phyloP scores from a whole-genome alignment of 2,329 filamentous ascomycete species.

The Pestalotiopsis sp. region DNA sequence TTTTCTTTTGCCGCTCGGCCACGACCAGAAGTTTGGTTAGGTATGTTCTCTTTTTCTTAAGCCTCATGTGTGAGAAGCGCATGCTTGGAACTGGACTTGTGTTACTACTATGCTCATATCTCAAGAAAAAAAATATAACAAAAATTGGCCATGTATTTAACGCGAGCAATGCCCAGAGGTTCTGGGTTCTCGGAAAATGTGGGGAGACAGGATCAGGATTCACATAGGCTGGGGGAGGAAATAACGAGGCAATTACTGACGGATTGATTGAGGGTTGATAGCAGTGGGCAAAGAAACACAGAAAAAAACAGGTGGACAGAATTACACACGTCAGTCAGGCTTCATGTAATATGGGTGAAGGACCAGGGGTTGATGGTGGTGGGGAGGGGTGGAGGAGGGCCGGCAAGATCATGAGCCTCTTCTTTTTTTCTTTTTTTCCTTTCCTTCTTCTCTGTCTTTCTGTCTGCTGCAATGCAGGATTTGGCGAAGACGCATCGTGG shows the following conservation, averaged over 20 bases:
- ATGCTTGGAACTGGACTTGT: neutral
- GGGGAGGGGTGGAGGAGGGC: neutral
- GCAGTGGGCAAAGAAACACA: neutral
- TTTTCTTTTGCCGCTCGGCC: neutral
- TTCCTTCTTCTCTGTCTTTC: neutral
- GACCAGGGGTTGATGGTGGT: neutral
- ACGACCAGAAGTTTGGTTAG: neutral
- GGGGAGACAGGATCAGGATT: neutral
- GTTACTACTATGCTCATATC: neutral
- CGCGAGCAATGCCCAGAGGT: neutral
- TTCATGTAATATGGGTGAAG: neutral
- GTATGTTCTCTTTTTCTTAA: neutral
- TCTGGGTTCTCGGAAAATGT: neutral
- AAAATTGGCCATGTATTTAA: neutral
- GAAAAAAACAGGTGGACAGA: neutral
- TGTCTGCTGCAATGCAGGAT: conserved; percentile 7
- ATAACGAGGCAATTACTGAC: neutral
- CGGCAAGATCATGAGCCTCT: conserved; percentile 10
- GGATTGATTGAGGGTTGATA: neutral
- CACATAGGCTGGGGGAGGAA: neutral
- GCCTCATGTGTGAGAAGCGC: neutral
- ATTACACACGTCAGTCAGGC: neutral
- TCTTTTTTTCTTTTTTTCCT: neutral
- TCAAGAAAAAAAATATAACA: neutral
- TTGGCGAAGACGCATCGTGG: conserved; percentile 12